Conservation (phyloP, 2,329 filamentous ascomycete species). For the Proliferodiscus dingleyae region DNA sequence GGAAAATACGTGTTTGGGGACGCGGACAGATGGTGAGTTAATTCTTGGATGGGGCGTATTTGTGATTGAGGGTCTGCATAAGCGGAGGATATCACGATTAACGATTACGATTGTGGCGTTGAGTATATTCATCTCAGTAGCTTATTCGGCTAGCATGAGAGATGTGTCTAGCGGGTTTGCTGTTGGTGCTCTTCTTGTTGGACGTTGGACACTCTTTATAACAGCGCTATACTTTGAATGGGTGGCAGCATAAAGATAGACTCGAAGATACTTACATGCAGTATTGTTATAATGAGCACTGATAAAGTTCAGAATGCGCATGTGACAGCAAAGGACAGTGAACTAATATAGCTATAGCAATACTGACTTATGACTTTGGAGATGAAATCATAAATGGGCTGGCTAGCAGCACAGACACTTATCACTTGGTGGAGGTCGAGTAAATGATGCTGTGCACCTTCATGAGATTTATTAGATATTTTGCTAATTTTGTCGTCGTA, state of each 20-base stretch:
- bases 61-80: not conserved
- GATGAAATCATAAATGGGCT: too few species aligned
- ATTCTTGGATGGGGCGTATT: not conserved
- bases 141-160: not conserved
- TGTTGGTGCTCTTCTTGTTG: not conserved
- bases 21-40: not conserved
- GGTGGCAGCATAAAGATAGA: not conserved
- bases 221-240: not conserved
- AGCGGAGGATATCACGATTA: not conserved
- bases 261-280: too few species aligned
- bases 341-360: too few species aligned
- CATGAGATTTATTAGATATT: too few species aligned
- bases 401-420: too few species aligned
- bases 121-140: not conserved
- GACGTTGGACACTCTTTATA: not conserved
- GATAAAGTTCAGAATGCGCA: too few species aligned
- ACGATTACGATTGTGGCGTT: not conserved
- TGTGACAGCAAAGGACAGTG: too few species aligned
- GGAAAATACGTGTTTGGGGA: not conserved
- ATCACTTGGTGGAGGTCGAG: too few species aligned
- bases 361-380: too few species aligned
- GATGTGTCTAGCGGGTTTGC: not conserved
- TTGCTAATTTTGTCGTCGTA: too few species aligned
- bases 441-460: too few species aligned
- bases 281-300: too few species aligned